Conservation (phyloP, 306 rosid species). For the Dalbergia oliveri region DNA sequence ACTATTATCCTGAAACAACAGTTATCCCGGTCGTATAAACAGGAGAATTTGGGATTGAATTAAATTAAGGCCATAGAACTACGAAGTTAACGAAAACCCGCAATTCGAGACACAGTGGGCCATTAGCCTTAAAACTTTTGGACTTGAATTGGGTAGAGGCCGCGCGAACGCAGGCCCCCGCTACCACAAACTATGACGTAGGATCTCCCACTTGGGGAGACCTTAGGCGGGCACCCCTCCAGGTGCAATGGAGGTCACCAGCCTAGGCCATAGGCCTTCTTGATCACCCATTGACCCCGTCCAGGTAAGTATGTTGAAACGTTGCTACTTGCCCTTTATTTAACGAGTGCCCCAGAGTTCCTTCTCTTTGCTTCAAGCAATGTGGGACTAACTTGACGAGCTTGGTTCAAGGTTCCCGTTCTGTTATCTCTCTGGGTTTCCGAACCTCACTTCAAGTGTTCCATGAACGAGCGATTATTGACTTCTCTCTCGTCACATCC, state of each 20-base stretch:
- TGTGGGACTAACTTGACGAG: slow-evolving; percentile 26
- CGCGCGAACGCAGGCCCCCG: slow-evolving; percentile 62
- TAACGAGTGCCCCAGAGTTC: neutral
- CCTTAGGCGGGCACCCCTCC: slow-evolving; percentile 52
- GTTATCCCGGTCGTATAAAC: too few relatives aligned
- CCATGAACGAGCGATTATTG: slow-evolving; percentile 57
- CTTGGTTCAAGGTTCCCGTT: neutral
- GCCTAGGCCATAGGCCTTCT: slow-evolving; percentile 50
- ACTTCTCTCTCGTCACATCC: slow-evolving; percentile 68
- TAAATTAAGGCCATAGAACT: too few relatives aligned
- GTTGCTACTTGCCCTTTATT: neutral
- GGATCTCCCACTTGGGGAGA: slow-evolving; percentile 52
- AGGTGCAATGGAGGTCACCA: slow-evolving; percentile 57
- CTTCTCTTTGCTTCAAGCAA: neutral
- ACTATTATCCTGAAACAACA: too few relatives aligned
- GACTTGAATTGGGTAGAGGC: slow-evolving; percentile 34
- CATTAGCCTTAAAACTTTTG: too few relatives aligned
- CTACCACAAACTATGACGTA: slow-evolving; percentile 52
- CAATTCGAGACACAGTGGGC: too few relatives aligned
- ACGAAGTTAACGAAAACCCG: too few relatives aligned
- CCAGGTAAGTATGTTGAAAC: slow-evolving; percentile 40
- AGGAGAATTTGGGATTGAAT: too few relatives aligned
- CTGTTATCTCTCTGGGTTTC: neutral
- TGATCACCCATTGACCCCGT: slow-evolving; percentile 58
- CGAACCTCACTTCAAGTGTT: too few relatives aligned